Evolutionary conservation across 2,329 filamentous ascomycete species (phyloP).

Genomic region (Teratosphaeria destructans): DNA sequence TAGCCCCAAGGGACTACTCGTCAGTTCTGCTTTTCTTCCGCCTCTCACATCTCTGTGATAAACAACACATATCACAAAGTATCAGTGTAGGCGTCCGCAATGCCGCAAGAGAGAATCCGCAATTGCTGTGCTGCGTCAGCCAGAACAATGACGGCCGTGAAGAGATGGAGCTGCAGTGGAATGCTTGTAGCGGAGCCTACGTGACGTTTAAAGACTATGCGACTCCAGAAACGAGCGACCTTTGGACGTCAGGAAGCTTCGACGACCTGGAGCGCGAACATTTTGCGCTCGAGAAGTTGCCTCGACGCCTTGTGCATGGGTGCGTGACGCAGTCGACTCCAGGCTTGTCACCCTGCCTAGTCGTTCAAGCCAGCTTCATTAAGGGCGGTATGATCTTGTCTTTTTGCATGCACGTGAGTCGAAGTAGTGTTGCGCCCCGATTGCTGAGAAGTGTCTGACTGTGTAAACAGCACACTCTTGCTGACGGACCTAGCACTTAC

Average conservation of each 20-base stretch:
- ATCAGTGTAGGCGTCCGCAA: conserved; percentile 1
- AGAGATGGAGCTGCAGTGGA: conserved; percentile 4
- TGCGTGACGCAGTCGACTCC: not conserved
- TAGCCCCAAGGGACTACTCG: conserved; percentile 4
- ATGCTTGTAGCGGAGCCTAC: not conserved
- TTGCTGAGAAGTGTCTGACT: not conserved
- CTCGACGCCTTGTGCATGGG: conserved; percentile 12
- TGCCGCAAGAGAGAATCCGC: conserved; percentile 1
- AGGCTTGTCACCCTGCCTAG: not conserved
- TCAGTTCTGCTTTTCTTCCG: conserved; percentile 2
- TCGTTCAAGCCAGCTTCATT: not conserved
- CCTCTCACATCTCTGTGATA: not conserved
- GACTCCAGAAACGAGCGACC: not conserved
- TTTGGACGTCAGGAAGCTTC: conserved; percentile 4
- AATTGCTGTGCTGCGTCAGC: conserved; percentile 3
- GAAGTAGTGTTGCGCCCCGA: not conserved
- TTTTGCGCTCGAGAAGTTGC: conserved; percentile 6
- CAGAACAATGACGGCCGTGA: not conserved
- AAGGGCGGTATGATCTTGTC: not conserved
- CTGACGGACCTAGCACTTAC: conserved; percentile 2
- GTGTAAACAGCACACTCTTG: conserved; percentile 1
- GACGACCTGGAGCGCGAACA: conserved; percentile 2
- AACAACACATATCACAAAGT: not conserved
- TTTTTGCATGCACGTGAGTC: not conserved
- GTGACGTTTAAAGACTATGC: conserved; percentile 1